These are phyloP conservation scores for Aureobasidium sp. DNA, from an alignment of 2,329 filamentous ascomycete species.

Conservation along the genomic window DNA sequence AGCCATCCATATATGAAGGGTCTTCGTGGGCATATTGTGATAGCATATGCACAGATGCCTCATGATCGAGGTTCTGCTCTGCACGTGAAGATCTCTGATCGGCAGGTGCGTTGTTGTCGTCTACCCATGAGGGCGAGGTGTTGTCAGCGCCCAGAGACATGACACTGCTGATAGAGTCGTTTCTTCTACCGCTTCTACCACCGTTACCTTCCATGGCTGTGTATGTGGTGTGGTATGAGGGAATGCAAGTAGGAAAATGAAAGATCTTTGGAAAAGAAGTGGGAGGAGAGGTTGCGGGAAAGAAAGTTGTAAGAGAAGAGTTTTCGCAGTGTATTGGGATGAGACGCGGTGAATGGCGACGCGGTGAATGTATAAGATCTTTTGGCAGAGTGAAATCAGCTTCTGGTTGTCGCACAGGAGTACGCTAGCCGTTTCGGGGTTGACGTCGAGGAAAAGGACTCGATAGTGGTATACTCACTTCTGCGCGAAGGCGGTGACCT, in stretches of 20 bases:
- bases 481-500: not conserved
- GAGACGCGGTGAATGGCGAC: not conserved
- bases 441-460: not conserved
- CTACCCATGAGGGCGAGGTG: not conserved
- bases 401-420: not conserved
- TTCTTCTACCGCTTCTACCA: slow-evolving; percentile 10
- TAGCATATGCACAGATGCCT: not conserved
- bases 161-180: slow-evolving; percentile 14
- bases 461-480: slow-evolving; percentile 5
- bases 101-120: not conserved
- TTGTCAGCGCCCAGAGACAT: slow-evolving; percentile 4
- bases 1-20: not conserved
- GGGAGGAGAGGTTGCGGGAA: not conserved
- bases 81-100: slow-evolving; percentile 10
- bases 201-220: slow-evolving; percentile 3
- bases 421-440: not conserved
- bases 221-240: not conserved
- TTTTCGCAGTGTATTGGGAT: not conserved
- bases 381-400: slow-evolving; percentile 5
- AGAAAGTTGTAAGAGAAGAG: not conserved
- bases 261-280: not conserved
- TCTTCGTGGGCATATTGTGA: not conserved
- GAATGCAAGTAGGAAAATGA: not conserved
- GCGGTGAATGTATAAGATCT: not conserved
- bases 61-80: not conserved